A percentile compares a stretch with the other conserved stretches of the same genome.
Evolutionary conservation across 345 rosid genomes (phyloP).

Genomic region (Diplotaxis tenuifolia): DNA sequence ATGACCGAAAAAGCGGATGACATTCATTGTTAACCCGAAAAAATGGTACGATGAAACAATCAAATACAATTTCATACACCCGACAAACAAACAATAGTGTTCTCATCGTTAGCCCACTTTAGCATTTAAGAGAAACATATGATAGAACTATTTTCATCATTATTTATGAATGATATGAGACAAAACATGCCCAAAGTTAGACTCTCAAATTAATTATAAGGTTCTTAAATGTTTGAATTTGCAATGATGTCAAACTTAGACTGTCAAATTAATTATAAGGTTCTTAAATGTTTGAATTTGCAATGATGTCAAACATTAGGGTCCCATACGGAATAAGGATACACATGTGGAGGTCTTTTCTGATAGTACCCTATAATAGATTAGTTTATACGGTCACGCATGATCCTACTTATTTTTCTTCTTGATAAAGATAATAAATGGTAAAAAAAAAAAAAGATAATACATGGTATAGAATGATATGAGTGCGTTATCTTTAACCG

Average conservation of each 20-base stretch:
- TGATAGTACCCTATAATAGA: background rate
- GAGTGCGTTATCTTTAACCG: slow-evolving; percentile 33
- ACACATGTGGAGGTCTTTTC: background rate
- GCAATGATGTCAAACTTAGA: slow-evolving; percentile 29
- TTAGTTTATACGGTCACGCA: slow-evolving; percentile 31
- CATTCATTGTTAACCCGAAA: background rate
- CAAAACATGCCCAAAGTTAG: slow-evolving; percentile 28
- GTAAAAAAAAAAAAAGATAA: slow-evolving; percentile 6
- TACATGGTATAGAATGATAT: background rate
- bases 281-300: slow-evolving; percentile 10
- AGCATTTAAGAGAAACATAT: slow-evolving; percentile 2
- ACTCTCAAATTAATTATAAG: slow-evolving; percentile 14
- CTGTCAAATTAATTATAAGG: too few relatives aligned
- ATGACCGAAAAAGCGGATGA: background rate
- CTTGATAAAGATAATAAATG: background rate
- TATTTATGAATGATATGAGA: slow-evolving; percentile 27
- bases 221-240: slow-evolving; percentile 10
- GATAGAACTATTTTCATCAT: slow-evolving; percentile 26
- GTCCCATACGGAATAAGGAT: slow-evolving; percentile 28
- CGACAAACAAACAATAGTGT: background rate
- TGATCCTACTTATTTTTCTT: slow-evolving; percentile 5
- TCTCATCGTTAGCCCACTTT: slow-evolving; percentile 7
- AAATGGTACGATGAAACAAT: slow-evolving; percentile 22
- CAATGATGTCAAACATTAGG: slow-evolving; percentile 32
- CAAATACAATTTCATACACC: background rate